phyloP scores from a whole-genome alignment of 2,329 filamentous ascomycete genomes.

The Pestalotiopsis fici region DNA sequence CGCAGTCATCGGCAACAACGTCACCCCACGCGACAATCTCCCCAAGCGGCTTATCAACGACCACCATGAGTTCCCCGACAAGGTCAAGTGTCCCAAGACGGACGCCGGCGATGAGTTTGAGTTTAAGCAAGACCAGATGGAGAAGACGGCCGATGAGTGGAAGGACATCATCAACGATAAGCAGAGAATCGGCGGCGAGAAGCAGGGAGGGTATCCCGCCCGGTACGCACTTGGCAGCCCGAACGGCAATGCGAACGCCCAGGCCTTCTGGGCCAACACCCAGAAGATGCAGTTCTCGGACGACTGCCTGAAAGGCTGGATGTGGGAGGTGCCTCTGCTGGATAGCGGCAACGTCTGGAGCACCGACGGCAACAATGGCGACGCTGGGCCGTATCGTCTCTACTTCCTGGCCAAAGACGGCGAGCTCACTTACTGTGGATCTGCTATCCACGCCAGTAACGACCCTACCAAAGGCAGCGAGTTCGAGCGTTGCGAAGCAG shows the following conservation, averaged over 20 bases:
- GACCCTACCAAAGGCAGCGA: background rate
- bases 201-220: background rate
- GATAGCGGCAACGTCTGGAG: background rate
- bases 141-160: background rate
- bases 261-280: conserved; percentile 1
- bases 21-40: background rate
- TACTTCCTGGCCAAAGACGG: conserved; percentile 1
- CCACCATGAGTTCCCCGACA: conserved; percentile 4
- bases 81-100: conserved; percentile 6
- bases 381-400: background rate
- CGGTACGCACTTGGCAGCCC: background rate
- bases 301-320: conserved; percentile 1
- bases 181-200: background rate
- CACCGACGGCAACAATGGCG: background rate
- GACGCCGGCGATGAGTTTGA: background rate
- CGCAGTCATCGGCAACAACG: conserved; percentile 6
- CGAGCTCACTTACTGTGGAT: background rate
- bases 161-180: conserved; percentile 4
- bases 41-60: background rate
- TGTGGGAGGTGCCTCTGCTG: conserved; percentile 6
- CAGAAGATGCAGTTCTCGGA: background rate
- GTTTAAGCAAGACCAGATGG: conserved; percentile 5
- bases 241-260: background rate
- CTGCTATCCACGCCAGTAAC: background rate
- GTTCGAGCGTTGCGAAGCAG: conserved; percentile 3